These are phyloP conservation scores for Ambrosia hybrid DNA, from an alignment of 140 eudicot genomes.

Conservation along the genomic window DNA sequence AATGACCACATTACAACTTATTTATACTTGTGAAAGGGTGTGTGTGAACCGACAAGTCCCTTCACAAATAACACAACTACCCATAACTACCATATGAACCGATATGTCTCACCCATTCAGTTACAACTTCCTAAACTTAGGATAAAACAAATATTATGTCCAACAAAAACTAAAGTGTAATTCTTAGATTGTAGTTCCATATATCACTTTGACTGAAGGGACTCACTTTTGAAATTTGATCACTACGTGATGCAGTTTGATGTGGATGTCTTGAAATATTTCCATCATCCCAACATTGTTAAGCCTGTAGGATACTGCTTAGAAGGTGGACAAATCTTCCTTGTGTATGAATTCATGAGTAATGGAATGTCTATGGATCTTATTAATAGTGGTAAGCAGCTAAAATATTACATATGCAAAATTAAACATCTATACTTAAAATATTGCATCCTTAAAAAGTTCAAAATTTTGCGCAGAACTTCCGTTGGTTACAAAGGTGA, in stretches of 20 bases:
- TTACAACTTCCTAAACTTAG: too few species aligned
- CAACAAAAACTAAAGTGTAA: too few species aligned
- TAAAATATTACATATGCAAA: neutral
- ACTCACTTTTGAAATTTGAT: neutral
- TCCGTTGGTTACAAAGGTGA: slow-evolving; percentile 20
- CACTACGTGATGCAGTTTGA: slow-evolving; percentile 17
- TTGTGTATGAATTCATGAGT: slow-evolving; percentile 25
- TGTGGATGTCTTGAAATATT: neutral
- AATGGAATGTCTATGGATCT: slow-evolving; percentile 15
- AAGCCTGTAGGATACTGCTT: slow-evolving; percentile 28
- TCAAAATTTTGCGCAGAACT: neutral
- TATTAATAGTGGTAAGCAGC: slow-evolving; percentile 2
- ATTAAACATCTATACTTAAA: neutral
- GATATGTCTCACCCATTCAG: too few species aligned
- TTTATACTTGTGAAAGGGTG: too few species aligned
- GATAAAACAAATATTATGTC: too few species aligned
- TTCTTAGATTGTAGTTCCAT: neutral
- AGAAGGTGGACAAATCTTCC: neutral
- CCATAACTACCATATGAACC: too few species aligned
- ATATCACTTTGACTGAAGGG: neutral
- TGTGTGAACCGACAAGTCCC: too few species aligned
- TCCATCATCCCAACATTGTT: slow-evolving; percentile 34
- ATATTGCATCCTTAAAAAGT: neutral
- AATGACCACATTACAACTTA: too few species aligned
- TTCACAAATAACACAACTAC: too few species aligned